A percentile compares a stretch with the other conserved stretches of the same genome.
Conservation (phyloP, 1,284 basidiomycete genomes). For the Cutaneotrichosporon curvatum region DNA sequence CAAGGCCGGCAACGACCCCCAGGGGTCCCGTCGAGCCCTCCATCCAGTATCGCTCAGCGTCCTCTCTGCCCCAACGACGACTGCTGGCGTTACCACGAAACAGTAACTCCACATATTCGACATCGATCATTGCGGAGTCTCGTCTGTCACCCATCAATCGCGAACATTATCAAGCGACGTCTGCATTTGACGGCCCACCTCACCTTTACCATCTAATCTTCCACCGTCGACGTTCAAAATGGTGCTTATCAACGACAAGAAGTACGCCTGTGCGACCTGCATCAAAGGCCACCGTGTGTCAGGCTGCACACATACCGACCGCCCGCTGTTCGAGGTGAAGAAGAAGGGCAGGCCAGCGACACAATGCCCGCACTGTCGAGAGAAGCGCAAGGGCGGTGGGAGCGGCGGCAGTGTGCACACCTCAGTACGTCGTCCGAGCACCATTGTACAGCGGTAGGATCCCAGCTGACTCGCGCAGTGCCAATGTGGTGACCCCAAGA, state of each 20-base stretch:
- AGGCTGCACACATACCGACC: conserved; percentile 65
- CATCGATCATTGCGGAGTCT: too few relatives aligned
- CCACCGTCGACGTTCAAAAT: too few relatives aligned
- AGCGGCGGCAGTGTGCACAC: conserved; percentile 31
- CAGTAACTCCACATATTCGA: too few relatives aligned
- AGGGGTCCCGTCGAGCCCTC: too few relatives aligned
- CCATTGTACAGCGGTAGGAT: neutral
- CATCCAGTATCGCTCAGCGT: too few relatives aligned
- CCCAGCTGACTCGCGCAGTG: conserved; percentile 27
- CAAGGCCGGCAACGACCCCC: too few relatives aligned
- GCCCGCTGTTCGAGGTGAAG: conserved; percentile 71
- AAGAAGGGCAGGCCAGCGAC: conserved; percentile 71
- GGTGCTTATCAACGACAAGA: conserved; percentile 71
- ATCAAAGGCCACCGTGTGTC: conserved; percentile 77
- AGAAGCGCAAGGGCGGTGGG: conserved; percentile 57
- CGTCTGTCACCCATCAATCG: too few relatives aligned
- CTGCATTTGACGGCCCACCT: too few relatives aligned
- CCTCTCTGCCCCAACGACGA: too few relatives aligned
- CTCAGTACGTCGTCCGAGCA: conserved; percentile 30
- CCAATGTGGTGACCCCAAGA: conserved; percentile 30
- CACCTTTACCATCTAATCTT: too few relatives aligned
- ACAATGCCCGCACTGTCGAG: conserved; percentile 68
- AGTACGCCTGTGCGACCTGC: conserved; percentile 62
- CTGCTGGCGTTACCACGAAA: too few relatives aligned
- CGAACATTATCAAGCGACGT: too few relatives aligned